phyloP scores from a whole-genome alignment of 306 rosid genomes.

The Sicyos edulis region DNA sequence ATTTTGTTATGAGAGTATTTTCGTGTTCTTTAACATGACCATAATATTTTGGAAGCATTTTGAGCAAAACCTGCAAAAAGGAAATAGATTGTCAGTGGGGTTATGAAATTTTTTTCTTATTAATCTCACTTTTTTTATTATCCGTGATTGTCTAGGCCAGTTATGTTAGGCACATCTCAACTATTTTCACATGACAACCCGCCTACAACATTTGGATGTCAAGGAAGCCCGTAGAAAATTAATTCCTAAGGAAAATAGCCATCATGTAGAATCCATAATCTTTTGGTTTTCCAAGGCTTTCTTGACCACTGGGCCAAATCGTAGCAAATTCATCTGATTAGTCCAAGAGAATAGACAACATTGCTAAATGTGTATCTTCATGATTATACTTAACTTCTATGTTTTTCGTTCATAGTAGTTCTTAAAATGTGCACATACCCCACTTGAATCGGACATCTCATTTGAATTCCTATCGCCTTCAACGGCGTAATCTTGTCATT shows the following conservation, averaged over 20 bases:
- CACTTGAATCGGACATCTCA: background rate
- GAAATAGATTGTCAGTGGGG: conserved; percentile 13
- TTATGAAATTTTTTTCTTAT: background rate
- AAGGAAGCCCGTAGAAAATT: no score
- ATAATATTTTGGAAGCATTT: conserved; percentile 85
- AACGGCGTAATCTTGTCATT: background rate
- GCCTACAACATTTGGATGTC: no score
- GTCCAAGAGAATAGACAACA: background rate
- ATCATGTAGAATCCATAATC: no score
- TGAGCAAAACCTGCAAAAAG: conserved; percentile 60
- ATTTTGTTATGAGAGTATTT: conserved; percentile 88
- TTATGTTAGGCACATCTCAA: no score
- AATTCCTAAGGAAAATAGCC: no score
- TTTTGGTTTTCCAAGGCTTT: no score
- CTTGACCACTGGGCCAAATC: no score
- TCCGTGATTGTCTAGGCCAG: no score
- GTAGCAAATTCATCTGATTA: background rate
- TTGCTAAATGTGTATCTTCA: background rate
- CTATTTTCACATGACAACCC: no score
- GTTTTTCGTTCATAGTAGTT: no score
- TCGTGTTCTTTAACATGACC: conserved; percentile 63
- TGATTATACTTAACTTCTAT: background rate
- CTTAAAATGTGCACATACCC: no score
- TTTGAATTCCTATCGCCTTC: background rate
- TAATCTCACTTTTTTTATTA: background rate